Evolutionary conservation across 2,329 filamentous ascomycete genomes (phyloP), one percentile per base, ranked within the genome.

Genomic region (Paecilomyces sp.): DNA sequence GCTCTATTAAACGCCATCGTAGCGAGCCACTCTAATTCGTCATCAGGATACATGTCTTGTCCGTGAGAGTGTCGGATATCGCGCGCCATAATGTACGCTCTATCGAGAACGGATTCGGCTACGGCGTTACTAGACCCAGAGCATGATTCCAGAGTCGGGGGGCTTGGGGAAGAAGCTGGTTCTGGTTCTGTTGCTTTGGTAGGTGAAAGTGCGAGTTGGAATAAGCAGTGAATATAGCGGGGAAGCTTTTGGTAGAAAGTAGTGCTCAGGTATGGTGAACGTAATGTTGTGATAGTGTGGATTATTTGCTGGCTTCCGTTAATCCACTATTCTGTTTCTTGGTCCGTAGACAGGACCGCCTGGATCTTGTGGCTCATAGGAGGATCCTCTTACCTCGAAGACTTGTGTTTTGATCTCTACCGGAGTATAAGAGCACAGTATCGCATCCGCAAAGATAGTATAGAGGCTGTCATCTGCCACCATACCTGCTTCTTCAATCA

Each of bases 171-270:
- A 79, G 1, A 71, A 71, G 1, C 80, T 79, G 1, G 85, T 52
- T 18, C 54, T 28, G 11, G 31, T 8, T 33, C 31, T 8, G 31
- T 11, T 33, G 55, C 12, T 9, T 22, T 47, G 31, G 12, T 25
- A 9, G 52, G 50, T 2, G 24, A 13, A 31, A 47, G 51, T 47
- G 88, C 82, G 0, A 85, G 79, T 62, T 89, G 88, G 64, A 93
- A 89, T 1, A 94, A 79, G 66, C 89, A 92, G 1, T 90, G 85
- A 54, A 93, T 83, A 77, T 94, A 96, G 66, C 88, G 88, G 7
- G 89, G 84, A 0, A 95, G 77, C 65, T 85, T 86, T 0, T 71
- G 69, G 3, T 79, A 78, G 62, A 61, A 60, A 11, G 61, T 36
- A 12, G 57, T 1, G 2, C 30, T 50, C 6, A 63, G 33, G 28